These are phyloP conservation scores for Telopea speciosissima DNA, from an alignment of 177 flowering plant genomes.

Conservation along the genomic window DNA sequence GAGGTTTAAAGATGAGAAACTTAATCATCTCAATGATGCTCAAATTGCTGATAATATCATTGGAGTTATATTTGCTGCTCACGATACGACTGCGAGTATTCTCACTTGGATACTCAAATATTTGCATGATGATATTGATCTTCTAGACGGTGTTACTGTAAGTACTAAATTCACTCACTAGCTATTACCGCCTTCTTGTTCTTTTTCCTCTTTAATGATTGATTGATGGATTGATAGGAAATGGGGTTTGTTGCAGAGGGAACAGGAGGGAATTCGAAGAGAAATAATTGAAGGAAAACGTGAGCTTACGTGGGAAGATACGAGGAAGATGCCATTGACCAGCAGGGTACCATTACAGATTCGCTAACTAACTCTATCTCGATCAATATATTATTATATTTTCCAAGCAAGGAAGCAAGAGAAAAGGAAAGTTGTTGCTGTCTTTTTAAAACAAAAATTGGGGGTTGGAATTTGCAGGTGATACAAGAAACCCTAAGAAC, in stretches of 20 bases:
- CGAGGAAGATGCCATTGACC: slow-evolving; percentile 65
- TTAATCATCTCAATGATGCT: slow-evolving; percentile 45
- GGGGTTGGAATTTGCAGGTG: no score
- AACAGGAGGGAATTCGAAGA: slow-evolving; percentile 53
- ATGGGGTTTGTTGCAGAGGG: slow-evolving; percentile 40
- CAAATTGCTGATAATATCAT: slow-evolving; percentile 80
- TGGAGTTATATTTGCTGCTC: slow-evolving; percentile 88
- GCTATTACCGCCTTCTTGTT: no score
- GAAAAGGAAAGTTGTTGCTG: no score
- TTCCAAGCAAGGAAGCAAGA: no score
- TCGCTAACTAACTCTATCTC: no score
- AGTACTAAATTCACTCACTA: neutral
- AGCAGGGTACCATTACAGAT: slow-evolving; percentile 34
- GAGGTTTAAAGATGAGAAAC: slow-evolving; percentile 24
- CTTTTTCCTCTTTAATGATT: neutral
- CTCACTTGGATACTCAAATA: slow-evolving; percentile 79
- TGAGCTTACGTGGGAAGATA: slow-evolving; percentile 69
- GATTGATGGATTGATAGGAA: neutral
- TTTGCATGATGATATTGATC: slow-evolving; percentile 43
- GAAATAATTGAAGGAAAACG: slow-evolving; percentile 37
- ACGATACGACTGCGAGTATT: slow-evolving; percentile 78
- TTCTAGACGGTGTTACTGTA: slow-evolving; percentile 64
- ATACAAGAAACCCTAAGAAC: slow-evolving; percentile 74
- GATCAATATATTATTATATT: no score
- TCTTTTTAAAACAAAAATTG: no score